Conservation (phyloP, 164 flowering plant species). For the Chloranthus sessilifolius region DNA sequence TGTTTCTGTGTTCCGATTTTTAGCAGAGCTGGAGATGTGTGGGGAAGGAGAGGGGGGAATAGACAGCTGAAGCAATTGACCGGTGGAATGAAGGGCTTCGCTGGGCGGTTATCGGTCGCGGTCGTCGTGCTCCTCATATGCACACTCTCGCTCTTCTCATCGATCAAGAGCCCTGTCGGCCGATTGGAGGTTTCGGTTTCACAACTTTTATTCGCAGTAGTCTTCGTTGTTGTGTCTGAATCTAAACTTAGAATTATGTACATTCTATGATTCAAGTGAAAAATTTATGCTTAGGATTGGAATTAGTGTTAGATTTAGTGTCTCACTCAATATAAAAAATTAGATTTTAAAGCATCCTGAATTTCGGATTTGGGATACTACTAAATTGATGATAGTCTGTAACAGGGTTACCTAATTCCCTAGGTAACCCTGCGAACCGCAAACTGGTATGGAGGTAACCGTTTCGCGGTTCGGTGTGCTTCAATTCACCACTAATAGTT, state of each 20-base stretch:
- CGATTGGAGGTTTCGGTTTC: constrained; percentile 18
- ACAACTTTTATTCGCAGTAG: background rate
- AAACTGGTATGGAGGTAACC: background rate
- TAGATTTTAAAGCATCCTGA: background rate
- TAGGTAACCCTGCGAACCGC: too few relatives aligned
- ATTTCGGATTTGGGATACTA: background rate
- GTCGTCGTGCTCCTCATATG: constrained; percentile 30
- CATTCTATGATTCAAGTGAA: background rate
- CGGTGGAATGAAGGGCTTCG: constrained; percentile 21
- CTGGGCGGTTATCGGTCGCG: constrained; percentile 27
- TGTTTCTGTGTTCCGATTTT: background rate
- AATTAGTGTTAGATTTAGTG: background rate
- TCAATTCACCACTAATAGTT: background rate
- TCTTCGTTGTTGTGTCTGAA: too few relatives aligned
- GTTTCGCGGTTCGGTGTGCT: background rate
- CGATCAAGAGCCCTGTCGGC: constrained; percentile 7
- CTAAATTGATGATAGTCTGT: background rate
- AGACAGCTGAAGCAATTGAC: constrained; percentile 31
- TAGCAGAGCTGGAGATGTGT: constrained; percentile 18
- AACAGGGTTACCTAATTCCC: too few relatives aligned
- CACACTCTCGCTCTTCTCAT: constrained; percentile 29
- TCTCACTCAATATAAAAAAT: background rate
- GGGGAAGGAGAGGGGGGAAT: constrained; percentile 29
- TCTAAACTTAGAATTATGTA: background rate
- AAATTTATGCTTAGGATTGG: background rate